Evolutionary conservation across 148 eudicot genomes (phyloP), one percentile per base, ranked within the genome.

Genomic region (Fagopyrum esculentum): DNA sequence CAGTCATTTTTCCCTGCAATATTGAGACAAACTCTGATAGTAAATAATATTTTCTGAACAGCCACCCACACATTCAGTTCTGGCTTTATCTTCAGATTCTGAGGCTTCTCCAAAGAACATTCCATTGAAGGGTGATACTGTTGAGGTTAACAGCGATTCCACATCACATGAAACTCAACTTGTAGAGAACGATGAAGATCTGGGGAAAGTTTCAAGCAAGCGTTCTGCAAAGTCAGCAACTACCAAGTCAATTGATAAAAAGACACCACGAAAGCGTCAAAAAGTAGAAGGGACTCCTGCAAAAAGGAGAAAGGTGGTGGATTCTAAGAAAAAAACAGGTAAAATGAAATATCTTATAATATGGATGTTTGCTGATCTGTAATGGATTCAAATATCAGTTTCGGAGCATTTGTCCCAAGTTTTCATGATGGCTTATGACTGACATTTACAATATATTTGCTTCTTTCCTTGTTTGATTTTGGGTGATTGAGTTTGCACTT

Each of bases 71-170:
- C 81, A n/a, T 30, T 73, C 89, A 59, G 81, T 83, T 68, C 43
- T 83, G 17, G 82, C 82, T 17, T 63, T 91, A 29, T 88, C 96
- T 71, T 91, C 93, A 5, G 89, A 80, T 71, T 91, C 97, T 10
- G 90, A 86, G 63, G 79, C 83, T 79, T 81, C 94, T 77, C 73
- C 54, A 57, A 75, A 69, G 68, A 75, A 81, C 73, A 85, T 78
- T 73, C 84, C 82, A 29, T n/a, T 61, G 61, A 78, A 75, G 6
- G 87, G 80, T 48, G 83, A 87, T 8, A 59, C 40, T 35, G 46
- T 10, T 46, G 74, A 73, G 50, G 48, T 75, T 35, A 45, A 76
- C 61, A 29, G 83, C 74, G 71, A 76, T 78, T 51, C 74, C 29
- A 11, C 43, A 4, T 47, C 35, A 6, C 77, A 70, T 76, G 69